phyloP scores from a whole-genome alignment of 176 grass and related monocot genomes.

The Tillandsia leiboldiana region DNA sequence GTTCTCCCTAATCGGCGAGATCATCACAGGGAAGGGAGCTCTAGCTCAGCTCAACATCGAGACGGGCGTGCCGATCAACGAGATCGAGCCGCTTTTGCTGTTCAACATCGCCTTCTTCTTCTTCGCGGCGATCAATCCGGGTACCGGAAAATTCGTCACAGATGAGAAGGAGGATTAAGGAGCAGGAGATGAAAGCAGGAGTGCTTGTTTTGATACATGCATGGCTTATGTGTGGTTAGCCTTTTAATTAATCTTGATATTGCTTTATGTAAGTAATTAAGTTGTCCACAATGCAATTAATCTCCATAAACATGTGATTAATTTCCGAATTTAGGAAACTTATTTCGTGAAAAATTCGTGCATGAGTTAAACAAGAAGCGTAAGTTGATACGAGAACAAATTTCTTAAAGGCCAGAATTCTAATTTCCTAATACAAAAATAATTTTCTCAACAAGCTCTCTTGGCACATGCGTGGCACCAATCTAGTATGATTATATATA shows the following conservation, averaged over 20 bases:
- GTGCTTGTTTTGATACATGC: neutral
- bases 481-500: no score
- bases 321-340: no score
- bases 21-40: conserved; percentile 50
- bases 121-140: conserved; percentile 50
- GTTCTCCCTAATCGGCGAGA: conserved; percentile 63
- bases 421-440: no score
- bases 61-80: conserved; percentile 45
- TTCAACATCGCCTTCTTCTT: conserved; percentile 59
- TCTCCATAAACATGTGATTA: no score
- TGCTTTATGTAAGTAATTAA: conserved; percentile 1
- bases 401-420: no score
- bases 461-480: no score
- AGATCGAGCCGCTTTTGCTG: conserved; percentile 53
- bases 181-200: neutral
- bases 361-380: no score
- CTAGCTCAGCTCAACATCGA: conserved; percentile 58
- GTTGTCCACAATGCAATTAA: neutral
- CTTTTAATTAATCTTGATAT: neutral
- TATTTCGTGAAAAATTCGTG: no score
- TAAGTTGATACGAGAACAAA: no score
- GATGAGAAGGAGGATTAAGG: conserved; percentile 26
- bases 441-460: no score
- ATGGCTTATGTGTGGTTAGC: neutral
- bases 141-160: conserved; percentile 47